Evolutionary conservation across 139 green algal species (phyloP).

Genomic region (Tetradesmus lagerheimii): DNA sequence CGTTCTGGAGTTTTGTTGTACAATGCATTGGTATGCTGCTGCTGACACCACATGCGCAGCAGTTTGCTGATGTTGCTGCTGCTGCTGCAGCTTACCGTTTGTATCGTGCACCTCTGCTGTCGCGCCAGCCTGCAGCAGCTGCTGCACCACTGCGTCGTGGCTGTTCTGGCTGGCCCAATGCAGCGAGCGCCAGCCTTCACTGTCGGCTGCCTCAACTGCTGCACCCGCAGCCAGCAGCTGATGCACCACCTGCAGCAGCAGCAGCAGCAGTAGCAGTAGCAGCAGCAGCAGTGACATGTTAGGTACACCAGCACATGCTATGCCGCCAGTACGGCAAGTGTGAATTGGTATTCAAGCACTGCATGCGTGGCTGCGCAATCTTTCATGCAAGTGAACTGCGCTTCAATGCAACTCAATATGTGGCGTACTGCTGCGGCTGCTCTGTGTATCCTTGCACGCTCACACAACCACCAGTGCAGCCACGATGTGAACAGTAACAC

Average conservation of each 20-base stretch:
- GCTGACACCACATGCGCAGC: too few species aligned
- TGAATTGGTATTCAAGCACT: neutral
- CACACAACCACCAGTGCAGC: neutral
- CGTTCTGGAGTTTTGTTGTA: neutral
- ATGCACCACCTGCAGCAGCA: neutral
- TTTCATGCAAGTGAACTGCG: neutral
- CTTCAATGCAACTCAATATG: too few species aligned
- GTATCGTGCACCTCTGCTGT: neutral
- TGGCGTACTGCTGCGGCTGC: neutral
- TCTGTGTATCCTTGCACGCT: neutral
- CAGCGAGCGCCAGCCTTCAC: neutral
- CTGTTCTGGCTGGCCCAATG: slow-evolving; percentile 31
- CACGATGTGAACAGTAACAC: neutral
- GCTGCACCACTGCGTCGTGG: neutral
- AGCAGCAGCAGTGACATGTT: neutral
- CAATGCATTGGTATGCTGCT: neutral
- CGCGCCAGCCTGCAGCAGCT: slow-evolving; percentile 19
- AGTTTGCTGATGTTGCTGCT: neutral
- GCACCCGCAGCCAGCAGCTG: neutral
- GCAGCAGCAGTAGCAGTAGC: too few species aligned
- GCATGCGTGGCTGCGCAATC: neutral
- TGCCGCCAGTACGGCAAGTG: neutral
- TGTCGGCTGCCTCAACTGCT: slow-evolving; percentile 5
- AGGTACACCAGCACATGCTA: too few species aligned
- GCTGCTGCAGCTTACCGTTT: neutral